These are phyloP conservation scores for Glarea lozoyensis DNA, from an alignment of 495 filamentous ascomycete genomes.

Conservation along the genomic window DNA sequence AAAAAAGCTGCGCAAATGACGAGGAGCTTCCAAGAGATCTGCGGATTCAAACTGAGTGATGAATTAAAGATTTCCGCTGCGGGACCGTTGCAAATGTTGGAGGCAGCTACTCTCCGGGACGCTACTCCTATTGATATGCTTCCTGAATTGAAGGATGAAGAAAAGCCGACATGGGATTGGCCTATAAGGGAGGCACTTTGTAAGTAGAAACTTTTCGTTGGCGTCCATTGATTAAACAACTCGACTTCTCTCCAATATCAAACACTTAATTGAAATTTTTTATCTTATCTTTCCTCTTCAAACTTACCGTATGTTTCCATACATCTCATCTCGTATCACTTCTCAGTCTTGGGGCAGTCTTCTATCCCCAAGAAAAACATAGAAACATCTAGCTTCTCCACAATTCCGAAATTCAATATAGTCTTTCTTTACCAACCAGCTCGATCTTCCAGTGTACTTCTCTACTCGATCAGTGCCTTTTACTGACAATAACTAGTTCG, in stretches of 20 bases:
- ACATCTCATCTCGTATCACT: not conserved
- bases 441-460: too few relatives aligned
- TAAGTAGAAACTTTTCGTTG: slow-evolving; percentile 23
- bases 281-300: not conserved
- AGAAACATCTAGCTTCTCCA: too few relatives aligned
- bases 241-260: not conserved
- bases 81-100: slow-evolving; percentile 27
- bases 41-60: slow-evolving; percentile 55
- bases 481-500: slow-evolving; percentile 23
- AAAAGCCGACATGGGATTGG: slow-evolving; percentile 55
- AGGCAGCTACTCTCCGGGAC: slow-evolving; percentile 41
- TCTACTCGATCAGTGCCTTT: too few relatives aligned
- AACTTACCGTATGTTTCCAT: too few relatives aligned
- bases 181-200: slow-evolving; percentile 47
- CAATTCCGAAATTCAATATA: too few relatives aligned
- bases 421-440: too few relatives aligned
- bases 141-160: slow-evolving; percentile 23
- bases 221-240: not conserved
- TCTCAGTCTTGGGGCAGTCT: too few relatives aligned
- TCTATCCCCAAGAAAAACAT: too few relatives aligned
- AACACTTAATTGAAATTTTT: too few relatives aligned
- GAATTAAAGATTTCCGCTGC: slow-evolving; percentile 43
- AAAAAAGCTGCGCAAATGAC: slow-evolving; percentile 57
- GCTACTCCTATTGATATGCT: slow-evolving; percentile 25
- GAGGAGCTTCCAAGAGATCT: slow-evolving; percentile 53